These are phyloP conservation scores for Mallotus repandus DNA, from an alignment of 441 rosid genomes.

Conservation along the genomic window DNA sequence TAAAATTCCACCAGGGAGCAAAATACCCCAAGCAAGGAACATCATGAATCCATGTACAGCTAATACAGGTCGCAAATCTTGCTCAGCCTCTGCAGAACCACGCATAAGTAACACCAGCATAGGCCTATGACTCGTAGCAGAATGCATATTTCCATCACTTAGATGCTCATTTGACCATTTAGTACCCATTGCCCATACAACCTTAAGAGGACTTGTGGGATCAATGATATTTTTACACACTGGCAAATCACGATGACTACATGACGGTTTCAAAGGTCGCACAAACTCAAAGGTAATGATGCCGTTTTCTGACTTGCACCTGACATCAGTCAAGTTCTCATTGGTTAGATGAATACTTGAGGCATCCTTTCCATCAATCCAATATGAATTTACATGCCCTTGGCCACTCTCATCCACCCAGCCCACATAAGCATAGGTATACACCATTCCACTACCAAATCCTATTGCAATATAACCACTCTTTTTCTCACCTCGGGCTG, in stretches of 20 bases:
- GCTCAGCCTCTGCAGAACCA: constrained; percentile 96
- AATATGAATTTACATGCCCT: constrained; percentile 75
- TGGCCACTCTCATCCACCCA: constrained; percentile 76
- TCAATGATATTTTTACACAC: constrained; percentile 85
- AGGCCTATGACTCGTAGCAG: constrained; percentile 82
- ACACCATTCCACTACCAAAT: constrained; percentile 74
- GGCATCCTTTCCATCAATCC: constrained; percentile 89
- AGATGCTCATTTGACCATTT: constrained; percentile 71
- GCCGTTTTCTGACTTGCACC: constrained; percentile 90
- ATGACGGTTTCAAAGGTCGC: constrained; percentile 65
- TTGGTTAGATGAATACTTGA: constrained; percentile 63
- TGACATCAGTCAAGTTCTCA: constrained; percentile 75
- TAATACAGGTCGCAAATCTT: constrained; percentile 85
- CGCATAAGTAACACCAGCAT: constrained; percentile 66
- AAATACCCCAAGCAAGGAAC: constrained; percentile 99
- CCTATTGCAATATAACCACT: constrained; percentile 91
- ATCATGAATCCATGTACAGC: constrained; percentile 99
- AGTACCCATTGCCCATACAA: constrained; percentile 96
- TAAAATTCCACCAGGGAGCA: constrained; percentile 88
- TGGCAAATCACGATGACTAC: constrained; percentile 44
- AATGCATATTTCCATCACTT: constrained; percentile 92
- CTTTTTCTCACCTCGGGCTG: constrained; percentile 96
- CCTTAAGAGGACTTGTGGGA: constrained; percentile 85
- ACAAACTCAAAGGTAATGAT: constrained; percentile 89
- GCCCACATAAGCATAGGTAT: constrained; percentile 87